Evolutionary conservation across 192 early-diverging fungal genomes (phyloP), one percentile per base, ranked within the genome.

Genomic region (Coemansia sp.): DNA sequence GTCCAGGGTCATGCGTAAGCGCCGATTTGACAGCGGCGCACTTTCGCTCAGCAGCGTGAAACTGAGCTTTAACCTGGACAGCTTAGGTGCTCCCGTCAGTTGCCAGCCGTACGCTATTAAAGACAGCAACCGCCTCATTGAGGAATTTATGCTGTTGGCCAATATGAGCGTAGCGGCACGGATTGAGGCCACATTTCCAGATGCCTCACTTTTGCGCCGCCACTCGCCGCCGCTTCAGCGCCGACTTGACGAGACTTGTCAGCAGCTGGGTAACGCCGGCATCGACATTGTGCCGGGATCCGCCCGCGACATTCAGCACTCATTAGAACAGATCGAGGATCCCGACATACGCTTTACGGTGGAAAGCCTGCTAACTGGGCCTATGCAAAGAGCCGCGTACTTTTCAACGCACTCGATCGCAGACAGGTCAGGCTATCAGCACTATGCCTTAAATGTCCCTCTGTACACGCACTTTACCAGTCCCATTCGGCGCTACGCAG

Each of bases 401-500:
- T 99, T 99, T 80, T 94, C 91, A 52, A 93, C 95, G 1, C 94
- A 94, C 21, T 88, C 89, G 7, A 70, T 90, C n/a, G 60, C 84
- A 0, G 76, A 83, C 57, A 64, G 72, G 16, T 72, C 85, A 4
- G 73, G 59, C 0, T 97, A 88, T 77, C 72, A 66, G 26, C 97
- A 99, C 86, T 99, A 97, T 73, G 97, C 94, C 65, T 86, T 99
- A 26, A 93, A 94, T 4, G 84, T 86, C 6, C 85, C 88, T 13
- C 94, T 96, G 56, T 99, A 99, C 86, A 99, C 97, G 8, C 97
- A 99, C 71, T 99, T 99, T 65, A 99, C 97, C 2, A 95, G 93
- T 9, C 97, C 97, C n/a, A 99, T 99, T 78, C 89, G 97, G 66
- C 92, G 97, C 81, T 99, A 99, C 72, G 88, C 97, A 52, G 96